Conservation (phyloP, 371 early-diverging fungal genomes). For the Saksenaea vasiformis region DNA sequence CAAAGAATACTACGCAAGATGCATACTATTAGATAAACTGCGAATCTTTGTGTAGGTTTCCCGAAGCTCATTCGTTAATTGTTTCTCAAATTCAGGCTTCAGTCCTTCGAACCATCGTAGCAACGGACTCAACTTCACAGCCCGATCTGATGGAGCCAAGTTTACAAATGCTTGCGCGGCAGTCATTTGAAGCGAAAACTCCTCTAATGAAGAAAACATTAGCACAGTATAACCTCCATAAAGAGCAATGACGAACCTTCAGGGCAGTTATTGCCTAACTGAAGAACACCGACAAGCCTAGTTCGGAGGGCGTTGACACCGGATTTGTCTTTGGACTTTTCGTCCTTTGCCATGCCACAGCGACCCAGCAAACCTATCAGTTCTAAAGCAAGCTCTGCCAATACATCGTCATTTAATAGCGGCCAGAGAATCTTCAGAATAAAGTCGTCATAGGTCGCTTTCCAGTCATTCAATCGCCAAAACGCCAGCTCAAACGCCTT, state of each 20-base stretch:
- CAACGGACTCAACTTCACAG: neutral
- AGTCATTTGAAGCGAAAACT: constrained; percentile 10
- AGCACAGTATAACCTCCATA: neutral
- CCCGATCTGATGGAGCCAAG: neutral
- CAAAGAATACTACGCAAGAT: neutral
- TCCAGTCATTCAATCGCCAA: constrained; percentile 14
- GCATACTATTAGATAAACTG: neutral
- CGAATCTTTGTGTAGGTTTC: neutral
- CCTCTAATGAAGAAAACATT: neutral
- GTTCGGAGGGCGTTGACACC: neutral
- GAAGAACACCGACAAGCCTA: neutral
- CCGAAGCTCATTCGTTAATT: neutral
- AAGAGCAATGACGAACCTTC: neutral
- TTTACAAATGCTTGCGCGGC: neutral
- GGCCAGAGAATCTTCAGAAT: constrained; percentile 12
- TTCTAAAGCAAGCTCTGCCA: constrained; percentile 13
- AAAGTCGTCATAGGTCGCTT: constrained; percentile 11
- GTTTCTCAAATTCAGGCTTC: neutral
- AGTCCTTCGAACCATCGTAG: neutral
- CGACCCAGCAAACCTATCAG: neutral
- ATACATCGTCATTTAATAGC: neutral
- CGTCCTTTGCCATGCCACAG: neutral
- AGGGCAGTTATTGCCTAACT: neutral
- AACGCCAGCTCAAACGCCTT: constrained; percentile 16
- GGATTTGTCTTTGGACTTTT: neutral